A percentile compares a stretch with the other conserved stretches of the same genome.
Evolutionary conservation across 2,329 filamentous ascomycete genomes (phyloP).

Genomic region (Ophiostoma angusticollis): DNA sequence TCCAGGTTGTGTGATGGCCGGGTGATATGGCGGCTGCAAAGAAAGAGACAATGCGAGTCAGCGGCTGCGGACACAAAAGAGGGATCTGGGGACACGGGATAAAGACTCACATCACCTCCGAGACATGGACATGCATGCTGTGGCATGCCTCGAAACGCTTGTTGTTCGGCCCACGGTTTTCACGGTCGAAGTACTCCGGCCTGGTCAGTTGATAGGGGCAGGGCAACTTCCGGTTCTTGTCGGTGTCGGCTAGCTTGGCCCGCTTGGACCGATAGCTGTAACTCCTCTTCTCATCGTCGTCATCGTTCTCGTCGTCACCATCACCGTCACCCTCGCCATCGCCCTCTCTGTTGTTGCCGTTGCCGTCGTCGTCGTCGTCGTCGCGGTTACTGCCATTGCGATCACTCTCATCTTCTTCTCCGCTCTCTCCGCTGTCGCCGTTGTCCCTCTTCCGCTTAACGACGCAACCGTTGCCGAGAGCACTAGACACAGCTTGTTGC

Average conservation of each 20-base stretch:
- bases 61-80: background rate
- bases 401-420: background rate
- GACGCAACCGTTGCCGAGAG: too few species aligned
- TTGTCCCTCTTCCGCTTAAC: too few species aligned
- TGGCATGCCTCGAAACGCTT: conserved; percentile 22
- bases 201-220: conserved; percentile 12
- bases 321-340: background rate
- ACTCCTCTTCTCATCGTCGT: too few species aligned
- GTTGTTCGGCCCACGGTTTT: too few species aligned
- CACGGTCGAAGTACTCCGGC: conserved; percentile 16
- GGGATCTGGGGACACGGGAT: background rate
- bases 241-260: background rate
- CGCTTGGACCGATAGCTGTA: background rate
- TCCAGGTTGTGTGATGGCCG: conserved; percentile 21
- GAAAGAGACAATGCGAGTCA: conserved; percentile 2
- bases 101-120: conserved; percentile 22
- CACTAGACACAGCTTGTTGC: too few species aligned
- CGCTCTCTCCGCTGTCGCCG: background rate
- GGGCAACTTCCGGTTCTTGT: conserved; percentile 15
- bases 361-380: background rate
- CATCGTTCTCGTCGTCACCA: background rate
- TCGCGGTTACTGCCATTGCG: background rate
- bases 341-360: background rate
- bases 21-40: conserved; percentile 20
- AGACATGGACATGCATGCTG: conserved; percentile 21